Base-by-base conservation (phyloP, 139 green algal genomes). In the Chlorella sp. region DNA sequence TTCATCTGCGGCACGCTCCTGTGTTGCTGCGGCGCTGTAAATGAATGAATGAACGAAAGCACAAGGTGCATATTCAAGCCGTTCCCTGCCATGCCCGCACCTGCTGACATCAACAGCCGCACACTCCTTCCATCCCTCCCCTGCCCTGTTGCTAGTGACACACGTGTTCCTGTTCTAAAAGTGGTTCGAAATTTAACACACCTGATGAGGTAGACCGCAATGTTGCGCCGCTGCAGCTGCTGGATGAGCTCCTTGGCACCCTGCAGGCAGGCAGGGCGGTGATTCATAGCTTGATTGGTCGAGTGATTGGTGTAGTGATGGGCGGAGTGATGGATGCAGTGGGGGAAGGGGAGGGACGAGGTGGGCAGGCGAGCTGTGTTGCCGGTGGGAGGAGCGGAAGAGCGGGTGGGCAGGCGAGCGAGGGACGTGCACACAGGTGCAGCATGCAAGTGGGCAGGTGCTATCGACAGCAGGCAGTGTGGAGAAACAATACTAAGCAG, bases 171-270 rank as follows among this genome's bases (percentile, higher is more conserved):
- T n/a, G n/a, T n/a, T n/a, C n/a, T n/a, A n/a, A n/a, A n/a, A n/a
- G n/a, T n/a, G n/a, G n/a, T n/a, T n/a, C n/a, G n/a, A n/a, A 36
- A 3, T 22, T 24, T 37, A 39, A 30, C 48, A 26, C 36, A 94
- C 36, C 90, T 94, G 86, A 97, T 96, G 73, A 97, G 94, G 95
- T 96, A 97, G 18, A 97, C 92, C 14, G 91, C 91, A 73, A 96
- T 84, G 22, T 94, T 95, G 36, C 95, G 93, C 22, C 86, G 86
- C 77, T 95, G 92, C 57, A 97, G 94, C 40, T 88, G 40, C n/a
- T 61, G 83, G 34, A 97, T 93, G 5, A 97, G 94, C 22, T 92
- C 76, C 89, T 92, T 90, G 34, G 95, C 91, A 83, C 95, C 95
- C 83, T 81, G 86, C 37, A 61, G 34, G 19, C n/a, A n/a, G n/a